phyloP scores from a whole-genome alignment of 345 rosid genomes.

The Microcos paniculata region DNA sequence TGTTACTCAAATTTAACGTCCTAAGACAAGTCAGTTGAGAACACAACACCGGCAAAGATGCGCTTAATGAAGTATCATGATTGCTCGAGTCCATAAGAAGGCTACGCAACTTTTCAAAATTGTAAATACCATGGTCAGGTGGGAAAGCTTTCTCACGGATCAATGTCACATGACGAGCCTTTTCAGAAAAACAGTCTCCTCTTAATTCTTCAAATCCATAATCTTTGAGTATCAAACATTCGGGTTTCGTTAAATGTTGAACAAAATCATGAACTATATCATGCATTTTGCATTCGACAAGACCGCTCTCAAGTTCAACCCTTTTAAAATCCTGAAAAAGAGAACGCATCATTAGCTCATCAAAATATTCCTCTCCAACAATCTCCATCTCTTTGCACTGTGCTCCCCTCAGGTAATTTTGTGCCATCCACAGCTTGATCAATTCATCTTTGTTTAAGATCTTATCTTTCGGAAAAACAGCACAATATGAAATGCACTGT shows the following conservation, averaged over 20 bases:
- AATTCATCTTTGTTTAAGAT: no score
- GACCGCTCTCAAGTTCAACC: neutral
- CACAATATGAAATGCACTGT: no score
- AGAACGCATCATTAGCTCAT: constrained; percentile 8
- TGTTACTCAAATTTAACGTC: no score
- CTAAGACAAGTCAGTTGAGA: no score
- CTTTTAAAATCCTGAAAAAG: neutral
- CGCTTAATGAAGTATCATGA: neutral
- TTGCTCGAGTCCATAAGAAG: no score
- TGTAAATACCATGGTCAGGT: no score
- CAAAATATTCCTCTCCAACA: no score
- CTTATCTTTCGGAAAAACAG: no score
- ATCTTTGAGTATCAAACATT: neutral
- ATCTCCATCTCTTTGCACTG: no score
- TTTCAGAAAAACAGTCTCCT: neutral
- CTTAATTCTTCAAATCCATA: neutral
- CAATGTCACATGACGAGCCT: neutral
- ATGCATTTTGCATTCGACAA: constrained; percentile 8
- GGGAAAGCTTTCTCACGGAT: neutral
- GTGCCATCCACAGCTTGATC: no score
- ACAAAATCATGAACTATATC: constrained; percentile 11
- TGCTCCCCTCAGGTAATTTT: no score
- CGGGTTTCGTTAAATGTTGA: neutral
- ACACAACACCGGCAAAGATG: neutral
- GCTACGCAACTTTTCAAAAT: no score